phyloP scores from a whole-genome alignment of 768 basidiomycete genomes.

The Phanerochaete carnosa region DNA sequence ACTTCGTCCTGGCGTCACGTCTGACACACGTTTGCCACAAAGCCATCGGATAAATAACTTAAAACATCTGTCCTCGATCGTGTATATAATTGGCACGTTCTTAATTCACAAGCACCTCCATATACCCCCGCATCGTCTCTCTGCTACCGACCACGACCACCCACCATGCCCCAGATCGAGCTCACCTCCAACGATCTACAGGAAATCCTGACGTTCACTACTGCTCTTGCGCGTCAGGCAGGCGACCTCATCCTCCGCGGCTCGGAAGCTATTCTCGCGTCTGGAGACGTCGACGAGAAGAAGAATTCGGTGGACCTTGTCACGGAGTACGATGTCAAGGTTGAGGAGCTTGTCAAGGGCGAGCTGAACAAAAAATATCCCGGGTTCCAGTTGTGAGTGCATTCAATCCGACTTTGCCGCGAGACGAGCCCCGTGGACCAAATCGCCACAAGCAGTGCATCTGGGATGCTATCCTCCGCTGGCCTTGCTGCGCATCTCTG shows the following conservation, averaged over 20 bases:
- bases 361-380: slow-evolving; percentile 69
- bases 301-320: slow-evolving; percentile 94
- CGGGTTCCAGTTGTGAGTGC: slow-evolving; percentile 74
- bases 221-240: slow-evolving; percentile 68
- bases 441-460: no score
- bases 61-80: not conserved
- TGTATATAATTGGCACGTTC: not conserved
- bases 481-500: no score
- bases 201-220: slow-evolving; percentile 64
- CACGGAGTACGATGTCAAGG: slow-evolving; percentile 90
- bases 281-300: slow-evolving; percentile 68
- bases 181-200: slow-evolving; percentile 40
- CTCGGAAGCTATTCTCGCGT: slow-evolving; percentile 65
- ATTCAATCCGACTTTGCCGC: not conserved
- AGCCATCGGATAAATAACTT: not conserved
- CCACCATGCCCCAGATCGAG: slow-evolving; percentile 4
- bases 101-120: not conserved
- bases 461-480: not conserved
- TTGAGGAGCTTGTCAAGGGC: slow-evolving; percentile 79
- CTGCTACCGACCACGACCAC: no score
- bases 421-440: no score
- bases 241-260: slow-evolving; percentile 77
- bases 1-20: not conserved
- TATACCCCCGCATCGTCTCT: not conserved
- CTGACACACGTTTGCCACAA: not conserved